These are phyloP conservation scores for Alternaria arbusti DNA, from an alignment of 2,329 filamentous ascomycete species.

Conservation along the genomic window DNA sequence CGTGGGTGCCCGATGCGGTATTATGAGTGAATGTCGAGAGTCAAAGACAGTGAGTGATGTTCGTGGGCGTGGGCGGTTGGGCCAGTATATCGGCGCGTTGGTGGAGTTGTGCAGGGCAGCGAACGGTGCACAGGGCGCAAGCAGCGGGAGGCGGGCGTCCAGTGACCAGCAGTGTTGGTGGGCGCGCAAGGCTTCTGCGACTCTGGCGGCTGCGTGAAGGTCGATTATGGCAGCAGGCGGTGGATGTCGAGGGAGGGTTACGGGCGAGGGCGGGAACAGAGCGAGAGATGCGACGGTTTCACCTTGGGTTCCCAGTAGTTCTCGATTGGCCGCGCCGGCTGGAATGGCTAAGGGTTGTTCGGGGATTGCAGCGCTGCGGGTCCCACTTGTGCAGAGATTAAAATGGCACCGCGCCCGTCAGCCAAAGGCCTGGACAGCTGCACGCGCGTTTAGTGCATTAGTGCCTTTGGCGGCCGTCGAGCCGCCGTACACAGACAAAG, in stretches of 20 bases:
- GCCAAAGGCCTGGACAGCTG: slow-evolving; percentile 25
- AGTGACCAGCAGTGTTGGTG: slow-evolving; percentile 11
- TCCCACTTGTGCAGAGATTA: slow-evolving; percentile 25
- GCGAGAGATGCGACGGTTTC: slow-evolving; percentile 33
- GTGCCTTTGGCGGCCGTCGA: background rate
- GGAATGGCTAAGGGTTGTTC: slow-evolving; percentile 7
- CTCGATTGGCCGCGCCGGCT: slow-evolving; percentile 17
- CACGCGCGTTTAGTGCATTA: slow-evolving; percentile 22
- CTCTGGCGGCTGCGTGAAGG: slow-evolving; percentile 24
- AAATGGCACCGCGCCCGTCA: slow-evolving; percentile 29
- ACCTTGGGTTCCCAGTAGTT: slow-evolving; percentile 15
- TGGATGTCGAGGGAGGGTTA: slow-evolving; percentile 27
- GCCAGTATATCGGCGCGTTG: slow-evolving; percentile 1
- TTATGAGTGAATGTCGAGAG: background rate
- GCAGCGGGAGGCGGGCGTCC: slow-evolving; percentile 8
- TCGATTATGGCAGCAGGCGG: slow-evolving; percentile 11
- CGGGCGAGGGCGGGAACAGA: slow-evolving; percentile 15
- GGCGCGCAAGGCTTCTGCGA: slow-evolving; percentile 8
- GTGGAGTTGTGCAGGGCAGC: background rate
- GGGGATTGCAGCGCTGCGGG: slow-evolving; percentile 14
- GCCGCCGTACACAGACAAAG: background rate
- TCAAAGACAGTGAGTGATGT: too few relatives aligned
- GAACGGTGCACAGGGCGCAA: slow-evolving; percentile 13
- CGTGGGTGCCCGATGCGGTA: background rate
- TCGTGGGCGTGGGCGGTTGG: background rate